Base-by-base conservation (phyloP, 176 grass and related monocot genomes). In the Calamus simplicifolius region DNA sequence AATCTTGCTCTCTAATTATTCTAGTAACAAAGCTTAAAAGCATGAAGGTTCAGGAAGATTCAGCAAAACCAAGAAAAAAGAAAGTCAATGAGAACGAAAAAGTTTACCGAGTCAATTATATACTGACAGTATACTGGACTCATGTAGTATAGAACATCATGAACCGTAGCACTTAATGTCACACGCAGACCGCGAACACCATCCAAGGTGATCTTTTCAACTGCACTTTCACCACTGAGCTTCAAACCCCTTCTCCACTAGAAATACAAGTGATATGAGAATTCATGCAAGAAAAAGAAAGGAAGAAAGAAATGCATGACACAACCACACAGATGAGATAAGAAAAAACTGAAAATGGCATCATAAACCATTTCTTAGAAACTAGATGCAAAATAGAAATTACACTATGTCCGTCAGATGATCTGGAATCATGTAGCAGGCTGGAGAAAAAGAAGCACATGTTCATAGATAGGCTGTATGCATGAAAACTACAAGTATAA, bases 61-160 rank as follows among this genome's bases (percentile, higher is more conserved):
- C 21, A 56, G 12, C 23, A 56, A 62, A 26, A 57, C 43, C 71
- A 29, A n/a, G 62, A 67, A 28, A n/a, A 59, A 43, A 27, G 50
- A 73, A 54, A 35, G 4, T 50, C 13, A 29, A 8, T 63, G 48
- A 8, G 26, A 30, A 38, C 58, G 64, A 64, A 82, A 68, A 17
- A 84, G 71, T 29, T 69, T 96, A 96, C 92, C 84, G 92, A 97
- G 50, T 97, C 79, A 26, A 97, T 97, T 66, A 97, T 97, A 60
- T 91, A 74, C 58, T 97, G 92, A 77, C 87, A 97, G 59, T 97
- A 97, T 60, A 97, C 91, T 71, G 92, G 92, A 56, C 92, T 97
- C 87, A 97, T 97, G 59, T 97, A 97, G 82, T 97, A 91, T 57
- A 97, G 74, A 80, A 97, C 92, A 75, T 97, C 92, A 70, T 97